Percentiles rank a stretch among this genome's conserved stretches.
Conservation (phyloP, 306 rosid genomes). For the Prunus campanulata region DNA sequence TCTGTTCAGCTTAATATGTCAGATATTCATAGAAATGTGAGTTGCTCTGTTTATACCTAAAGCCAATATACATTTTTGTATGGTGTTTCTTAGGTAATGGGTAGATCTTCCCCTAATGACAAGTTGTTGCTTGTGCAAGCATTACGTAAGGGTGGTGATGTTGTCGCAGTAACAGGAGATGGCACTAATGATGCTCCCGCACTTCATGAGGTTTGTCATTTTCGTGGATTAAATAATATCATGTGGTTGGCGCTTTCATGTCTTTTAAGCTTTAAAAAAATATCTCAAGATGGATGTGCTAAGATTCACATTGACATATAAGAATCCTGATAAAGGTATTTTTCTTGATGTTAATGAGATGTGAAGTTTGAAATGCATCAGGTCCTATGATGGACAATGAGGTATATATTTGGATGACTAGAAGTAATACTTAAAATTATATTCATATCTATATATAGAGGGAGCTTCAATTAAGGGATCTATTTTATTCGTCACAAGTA, state of each 20-base stretch:
- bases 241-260: neutral
- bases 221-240: conserved; percentile 19
- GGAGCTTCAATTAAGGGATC: too few relatives aligned
- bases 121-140: conserved; percentile 99
- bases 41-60: neutral
- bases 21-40: neutral
- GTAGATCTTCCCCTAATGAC: conserved; percentile 98
- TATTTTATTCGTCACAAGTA: too few relatives aligned
- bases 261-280: neutral
- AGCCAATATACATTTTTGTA: conserved; percentile 9
- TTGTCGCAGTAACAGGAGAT: conserved; percentile 98
- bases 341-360: neutral
- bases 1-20: conserved; percentile 12
- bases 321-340: neutral
- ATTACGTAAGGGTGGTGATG: conserved; percentile 83
- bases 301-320: neutral
- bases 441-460: too few relatives aligned
- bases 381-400: neutral
- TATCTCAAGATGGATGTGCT: conserved; percentile 3
- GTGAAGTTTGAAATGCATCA: neutral
- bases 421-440: too few relatives aligned
- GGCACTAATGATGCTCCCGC: conserved; percentile 99
- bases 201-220: conserved; percentile 82
- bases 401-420: too few relatives aligned
- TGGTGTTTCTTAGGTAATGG: conserved; percentile 69